Evolutionary conservation across 139 green algal species (phyloP).

Genomic region (Closterium sp.): DNA sequence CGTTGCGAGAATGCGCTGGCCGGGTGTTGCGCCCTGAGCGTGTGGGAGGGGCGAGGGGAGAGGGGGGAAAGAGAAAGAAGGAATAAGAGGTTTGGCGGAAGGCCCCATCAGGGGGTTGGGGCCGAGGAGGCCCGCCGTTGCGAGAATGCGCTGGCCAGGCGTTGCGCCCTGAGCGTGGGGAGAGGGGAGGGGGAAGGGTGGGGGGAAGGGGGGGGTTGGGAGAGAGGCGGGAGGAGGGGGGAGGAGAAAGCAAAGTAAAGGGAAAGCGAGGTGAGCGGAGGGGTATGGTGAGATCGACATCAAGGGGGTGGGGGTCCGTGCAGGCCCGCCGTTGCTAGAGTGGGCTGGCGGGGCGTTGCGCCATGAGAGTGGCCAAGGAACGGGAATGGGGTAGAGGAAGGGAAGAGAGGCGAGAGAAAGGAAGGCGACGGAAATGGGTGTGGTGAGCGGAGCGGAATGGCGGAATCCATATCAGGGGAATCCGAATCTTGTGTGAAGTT

Average conservation of each 20-base stretch:
- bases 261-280: conserved; percentile 4
- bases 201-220: neutral
- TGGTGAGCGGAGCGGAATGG: too few species aligned
- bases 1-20: neutral
- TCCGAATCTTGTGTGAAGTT: too few species aligned
- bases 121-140: neutral
- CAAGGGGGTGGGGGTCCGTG: too few species aligned
- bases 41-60: neutral
- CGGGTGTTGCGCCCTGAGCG: neutral
- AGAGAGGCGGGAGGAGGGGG: neutral
- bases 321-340: neutral
- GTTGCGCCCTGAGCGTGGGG: neutral
- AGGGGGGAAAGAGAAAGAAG: neutral
- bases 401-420: too few species aligned
- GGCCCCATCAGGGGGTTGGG: too few species aligned
- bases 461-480: too few species aligned
- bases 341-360: neutral
- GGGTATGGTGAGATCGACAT: too few species aligned
- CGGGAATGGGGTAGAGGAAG: too few species aligned
- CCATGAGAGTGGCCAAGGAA: neutral
- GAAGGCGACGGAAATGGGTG: too few species aligned
- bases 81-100: too few species aligned
- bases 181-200: neutral
- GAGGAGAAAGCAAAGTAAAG: neutral
- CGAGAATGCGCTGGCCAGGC: neutral